phyloP scores from a whole-genome alignment of 1,284 basidiomycete species.

The Malassezia restricta region DNA sequence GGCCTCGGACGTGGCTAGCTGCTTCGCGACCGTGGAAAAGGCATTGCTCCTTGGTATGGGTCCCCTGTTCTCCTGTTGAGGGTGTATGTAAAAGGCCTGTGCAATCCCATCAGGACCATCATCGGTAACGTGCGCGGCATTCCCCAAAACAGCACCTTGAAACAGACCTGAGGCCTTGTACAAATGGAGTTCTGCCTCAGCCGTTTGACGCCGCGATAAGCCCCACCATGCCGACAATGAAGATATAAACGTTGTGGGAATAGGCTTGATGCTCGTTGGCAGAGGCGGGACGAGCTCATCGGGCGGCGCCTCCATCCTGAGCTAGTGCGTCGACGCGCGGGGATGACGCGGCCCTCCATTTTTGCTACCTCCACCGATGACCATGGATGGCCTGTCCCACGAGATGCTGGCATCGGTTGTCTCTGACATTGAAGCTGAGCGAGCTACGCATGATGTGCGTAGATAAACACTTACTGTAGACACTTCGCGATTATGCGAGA shows the following conservation, averaged over 20 bases:
- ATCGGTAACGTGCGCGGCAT: slow-evolving; percentile 19
- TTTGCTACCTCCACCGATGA: too few relatives aligned
- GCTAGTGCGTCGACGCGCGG: background rate
- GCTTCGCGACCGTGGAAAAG: slow-evolving; percentile 5
- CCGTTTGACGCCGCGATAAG: slow-evolving; percentile 20
- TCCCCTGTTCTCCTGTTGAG: background rate
- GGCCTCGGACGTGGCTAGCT: slow-evolving; percentile 1
- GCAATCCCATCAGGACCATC: slow-evolving; percentile 16
- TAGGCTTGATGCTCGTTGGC: slow-evolving; percentile 16
- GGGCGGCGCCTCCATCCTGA: background rate
- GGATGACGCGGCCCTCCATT: background rate
- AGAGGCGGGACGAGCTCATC: background rate
- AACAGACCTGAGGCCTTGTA: slow-evolving; percentile 28
- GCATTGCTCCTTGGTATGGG: slow-evolving; percentile 7
- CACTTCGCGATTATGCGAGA: slow-evolving; percentile 6
- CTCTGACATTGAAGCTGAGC: slow-evolving; percentile 7
- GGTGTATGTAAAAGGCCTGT: slow-evolving; percentile 20
- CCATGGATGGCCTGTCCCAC: too few relatives aligned
- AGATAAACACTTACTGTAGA: background rate
- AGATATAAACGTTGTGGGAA: slow-evolving; percentile 25
- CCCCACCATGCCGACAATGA: slow-evolving; percentile 33
- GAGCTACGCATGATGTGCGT: background rate
- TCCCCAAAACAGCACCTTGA: slow-evolving; percentile 24
- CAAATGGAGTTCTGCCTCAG: slow-evolving; percentile 31
- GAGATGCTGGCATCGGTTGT: slow-evolving; percentile 1